Percentiles rank a stretch among this genome's conserved stretches.
Evolutionary conservation across 1,139 yeast genomes (phyloP).

Genomic region (Geotrichum histeridarum): DNA sequence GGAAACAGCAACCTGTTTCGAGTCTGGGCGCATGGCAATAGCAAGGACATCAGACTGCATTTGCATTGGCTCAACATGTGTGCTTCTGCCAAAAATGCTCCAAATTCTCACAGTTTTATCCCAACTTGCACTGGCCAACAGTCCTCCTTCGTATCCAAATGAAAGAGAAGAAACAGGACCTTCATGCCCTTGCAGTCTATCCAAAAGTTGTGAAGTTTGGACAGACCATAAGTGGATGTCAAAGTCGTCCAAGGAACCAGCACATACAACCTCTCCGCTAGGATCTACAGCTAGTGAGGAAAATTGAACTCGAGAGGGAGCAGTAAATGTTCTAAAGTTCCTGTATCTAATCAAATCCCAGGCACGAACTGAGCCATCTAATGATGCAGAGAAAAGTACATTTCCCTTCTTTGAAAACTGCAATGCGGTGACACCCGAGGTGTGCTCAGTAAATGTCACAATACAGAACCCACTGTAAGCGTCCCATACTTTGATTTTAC

Average conservation of each 20-base stretch:
- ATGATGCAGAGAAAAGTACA: conserved; percentile 81
- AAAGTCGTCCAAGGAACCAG: conserved; percentile 86
- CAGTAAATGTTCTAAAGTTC: conserved; percentile 90
- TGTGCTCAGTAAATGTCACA: conserved; percentile 86
- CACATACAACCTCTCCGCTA: conserved; percentile 93
- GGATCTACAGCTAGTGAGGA: conserved; percentile 91
- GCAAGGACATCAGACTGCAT: conserved; percentile 81
- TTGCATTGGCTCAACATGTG: conserved; percentile 85
- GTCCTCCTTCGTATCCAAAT: conserved; percentile 70
- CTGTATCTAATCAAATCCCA: conserved; percentile 93
- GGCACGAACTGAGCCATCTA: conserved; percentile 96
- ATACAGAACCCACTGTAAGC: conserved; percentile 87
- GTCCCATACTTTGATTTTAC: conserved; percentile 96
- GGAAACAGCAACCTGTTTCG: conserved; percentile 81
- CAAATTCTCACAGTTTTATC: conserved; percentile 90
- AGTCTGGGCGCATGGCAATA: conserved; percentile 83
- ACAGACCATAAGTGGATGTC: conserved; percentile 96
- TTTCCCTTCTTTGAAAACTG: conserved; percentile 84
- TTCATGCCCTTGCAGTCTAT: conserved; percentile 84
- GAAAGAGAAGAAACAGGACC: conserved; percentile 90
- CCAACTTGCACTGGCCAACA: conserved; percentile 92
- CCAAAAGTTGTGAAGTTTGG: conserved; percentile 87
- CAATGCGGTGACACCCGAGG: conserved; percentile 82
- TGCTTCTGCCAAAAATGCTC: conserved; percentile 77
- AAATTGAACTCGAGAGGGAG: conserved; percentile 82